Base-by-base conservation (phyloP, 2,329 filamentous ascomycete genomes). In the Talaromyces sp. region DNA sequence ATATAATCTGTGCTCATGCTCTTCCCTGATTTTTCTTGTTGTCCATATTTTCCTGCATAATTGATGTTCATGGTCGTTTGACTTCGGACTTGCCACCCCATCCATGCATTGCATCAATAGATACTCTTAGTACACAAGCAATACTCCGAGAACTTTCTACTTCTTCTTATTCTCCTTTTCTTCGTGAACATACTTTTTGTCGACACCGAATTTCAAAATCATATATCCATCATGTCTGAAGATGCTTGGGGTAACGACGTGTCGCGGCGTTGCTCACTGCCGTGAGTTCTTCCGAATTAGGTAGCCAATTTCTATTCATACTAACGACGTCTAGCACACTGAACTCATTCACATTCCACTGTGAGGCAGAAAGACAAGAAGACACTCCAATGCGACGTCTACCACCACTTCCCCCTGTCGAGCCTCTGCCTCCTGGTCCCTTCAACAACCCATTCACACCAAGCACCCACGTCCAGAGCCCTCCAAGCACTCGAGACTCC, bases 391-490 rank as follows among this genome's bases (percentile, higher is more conserved):
- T 76, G 67, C 75, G 76, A 58, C 74, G 75, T 31, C 65, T 78
- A 51, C 77, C 77, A 64, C 77, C 77, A 54, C 72, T 78, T 3
- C 77, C 77, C 40, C 75, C 72, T 22, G 73, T 74, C 43, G 74
- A 78, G 60, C 77, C 77, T 45, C 60, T 77, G 58, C 77, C 76
- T 51, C 75, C 75, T 22, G 77, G 77, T 7, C 75, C 76, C 22
- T 78, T 78, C 70, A 77, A 74, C 43, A 77, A 75, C 53, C 74
- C 73, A 1, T 76, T 78, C 69, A 71, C 71, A 6, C 66, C 70
- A 34, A 75, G 70, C 15, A 61, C 70, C 19, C 69, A 74, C 58
- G 68, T 71, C 45, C 74, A 74, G 19, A 77, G 71, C 34, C 76
- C 77, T 11, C 72, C 75, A 3, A 72, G 72, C 15, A 68, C 73